These are phyloP conservation scores for Trichophyton simii DNA, from an alignment of 2,329 filamentous ascomycete genomes.

Conservation along the genomic window DNA sequence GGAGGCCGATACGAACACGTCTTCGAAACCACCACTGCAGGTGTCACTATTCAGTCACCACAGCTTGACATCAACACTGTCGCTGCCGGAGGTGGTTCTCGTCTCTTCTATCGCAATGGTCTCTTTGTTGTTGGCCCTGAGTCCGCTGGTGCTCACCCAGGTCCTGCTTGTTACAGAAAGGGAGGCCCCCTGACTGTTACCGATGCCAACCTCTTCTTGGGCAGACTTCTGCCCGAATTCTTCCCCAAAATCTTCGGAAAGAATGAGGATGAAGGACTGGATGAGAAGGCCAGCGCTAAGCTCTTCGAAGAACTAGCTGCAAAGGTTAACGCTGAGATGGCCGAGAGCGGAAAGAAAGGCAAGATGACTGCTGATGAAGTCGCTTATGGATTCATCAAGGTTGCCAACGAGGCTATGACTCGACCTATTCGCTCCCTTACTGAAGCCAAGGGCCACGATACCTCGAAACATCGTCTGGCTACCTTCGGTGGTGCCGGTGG, in stretches of 20 bases:
- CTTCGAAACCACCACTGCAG: slow-evolving; percentile 81
- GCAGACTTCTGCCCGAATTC: slow-evolving; percentile 72
- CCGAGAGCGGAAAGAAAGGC: slow-evolving; percentile 38
- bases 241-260: slow-evolving; percentile 88
- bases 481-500: slow-evolving; percentile 84
- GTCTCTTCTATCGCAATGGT: slow-evolving; percentile 49
- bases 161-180: slow-evolving; percentile 83
- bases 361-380: slow-evolving; percentile 67
- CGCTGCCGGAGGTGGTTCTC: slow-evolving; percentile 71
- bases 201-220: slow-evolving; percentile 78
- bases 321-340: slow-evolving; percentile 61
- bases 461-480: slow-evolving; percentile 69
- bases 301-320: slow-evolving; percentile 62
- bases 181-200: slow-evolving; percentile 85
- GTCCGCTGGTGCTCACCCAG: slow-evolving; percentile 77
- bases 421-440: slow-evolving; percentile 78
- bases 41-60: slow-evolving; percentile 77
- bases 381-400: slow-evolving; percentile 76
- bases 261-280: slow-evolving; percentile 66
- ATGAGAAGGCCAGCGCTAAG: slow-evolving; percentile 56
- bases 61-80: slow-evolving; percentile 89
- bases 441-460: slow-evolving; percentile 79
- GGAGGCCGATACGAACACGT: slow-evolving; percentile 80
- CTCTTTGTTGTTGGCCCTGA: slow-evolving; percentile 84
- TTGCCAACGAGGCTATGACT: slow-evolving; percentile 86